These are phyloP conservation scores for Reutealis trisperma DNA, from an alignment of 345 rosid genomes.

Conservation along the genomic window DNA sequence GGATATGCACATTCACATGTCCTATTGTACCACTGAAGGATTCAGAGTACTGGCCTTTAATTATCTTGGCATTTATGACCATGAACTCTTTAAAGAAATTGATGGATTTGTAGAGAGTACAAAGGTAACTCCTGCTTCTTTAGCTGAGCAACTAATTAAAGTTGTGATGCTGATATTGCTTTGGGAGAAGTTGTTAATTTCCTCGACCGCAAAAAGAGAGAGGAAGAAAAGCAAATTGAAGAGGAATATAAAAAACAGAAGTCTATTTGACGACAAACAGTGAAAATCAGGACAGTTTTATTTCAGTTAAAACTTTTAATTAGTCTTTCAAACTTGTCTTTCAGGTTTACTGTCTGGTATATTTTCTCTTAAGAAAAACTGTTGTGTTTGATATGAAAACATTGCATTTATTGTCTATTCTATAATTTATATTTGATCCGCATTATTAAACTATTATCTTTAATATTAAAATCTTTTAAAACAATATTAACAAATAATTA, in stretches of 20 bases:
- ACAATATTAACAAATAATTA: too few relatives aligned
- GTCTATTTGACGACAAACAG: too few relatives aligned
- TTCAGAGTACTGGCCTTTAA: conserved; percentile 44
- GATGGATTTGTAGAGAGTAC: conserved; percentile 28
- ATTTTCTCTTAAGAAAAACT: too few relatives aligned
- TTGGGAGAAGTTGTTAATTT: conserved; percentile 35
- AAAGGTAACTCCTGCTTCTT: conserved; percentile 37
- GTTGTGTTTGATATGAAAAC: too few relatives aligned
- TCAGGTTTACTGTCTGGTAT: too few relatives aligned
- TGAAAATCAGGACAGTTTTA: too few relatives aligned
- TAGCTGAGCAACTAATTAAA: conserved; percentile 39
- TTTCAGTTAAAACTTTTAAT: too few relatives aligned
- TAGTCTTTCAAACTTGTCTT: too few relatives aligned
- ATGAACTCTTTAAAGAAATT: conserved; percentile 28
- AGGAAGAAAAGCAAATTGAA: neutral
- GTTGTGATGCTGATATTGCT: conserved; percentile 40
- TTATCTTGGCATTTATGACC: conserved; percentile 36
- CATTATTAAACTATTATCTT: too few relatives aligned
- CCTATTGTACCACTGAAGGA: conserved; percentile 42
- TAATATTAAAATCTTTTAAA: too few relatives aligned
- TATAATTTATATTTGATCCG: too few relatives aligned
- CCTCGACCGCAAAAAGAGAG: conserved; percentile 35
- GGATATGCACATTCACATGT: conserved; percentile 40
- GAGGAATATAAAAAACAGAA: conserved; percentile 16
- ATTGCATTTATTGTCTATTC: too few relatives aligned